These are phyloP conservation scores for Nakaseomyces uthaithaninus DNA, from an alignment of 1,139 yeast genomes.

Conservation along the genomic window DNA sequence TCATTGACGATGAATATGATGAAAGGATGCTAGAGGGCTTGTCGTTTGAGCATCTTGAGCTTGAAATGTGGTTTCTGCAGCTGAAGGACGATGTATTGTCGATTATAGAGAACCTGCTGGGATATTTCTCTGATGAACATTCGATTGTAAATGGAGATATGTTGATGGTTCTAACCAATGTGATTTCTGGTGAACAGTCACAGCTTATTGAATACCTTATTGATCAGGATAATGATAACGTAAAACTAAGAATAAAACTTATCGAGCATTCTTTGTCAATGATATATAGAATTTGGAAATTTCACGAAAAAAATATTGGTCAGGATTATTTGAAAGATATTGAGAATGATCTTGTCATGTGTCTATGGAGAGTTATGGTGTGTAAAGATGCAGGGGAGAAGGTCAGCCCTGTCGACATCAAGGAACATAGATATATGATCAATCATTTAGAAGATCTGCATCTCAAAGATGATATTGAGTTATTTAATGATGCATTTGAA, in stretches of 20 bases:
- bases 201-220: conserved; percentile 18
- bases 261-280: conserved; percentile 21
- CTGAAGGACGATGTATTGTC: conserved; percentile 22
- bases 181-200: conserved; percentile 27
- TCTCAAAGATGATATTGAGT: conserved; percentile 16
- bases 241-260: conserved; percentile 16
- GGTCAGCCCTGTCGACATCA: conserved; percentile 13
- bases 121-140: conserved; percentile 15
- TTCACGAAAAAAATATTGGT: conserved; percentile 16
- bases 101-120: conserved; percentile 22
- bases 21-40: conserved; percentile 9
- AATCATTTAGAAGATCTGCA: conserved; percentile 20
- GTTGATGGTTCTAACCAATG: conserved; percentile 19
- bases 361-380: conserved; percentile 28
- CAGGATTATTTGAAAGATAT: conserved; percentile 19
- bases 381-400: conserved; percentile 16
- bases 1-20: conserved; percentile 11
- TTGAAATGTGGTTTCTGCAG: conserved; percentile 24
- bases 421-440: conserved; percentile 19
- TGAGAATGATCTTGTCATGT: conserved; percentile 24
- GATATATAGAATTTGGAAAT: conserved; percentile 23
- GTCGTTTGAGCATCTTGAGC: conserved; percentile 11
- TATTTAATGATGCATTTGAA: conserved; percentile 28
- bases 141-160: conserved; percentile 19
- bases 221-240: conserved; percentile 24